phyloP scores from a whole-genome alignment of 2,329 filamentous ascomycete species.

The Colletotrichum liaoningense region DNA sequence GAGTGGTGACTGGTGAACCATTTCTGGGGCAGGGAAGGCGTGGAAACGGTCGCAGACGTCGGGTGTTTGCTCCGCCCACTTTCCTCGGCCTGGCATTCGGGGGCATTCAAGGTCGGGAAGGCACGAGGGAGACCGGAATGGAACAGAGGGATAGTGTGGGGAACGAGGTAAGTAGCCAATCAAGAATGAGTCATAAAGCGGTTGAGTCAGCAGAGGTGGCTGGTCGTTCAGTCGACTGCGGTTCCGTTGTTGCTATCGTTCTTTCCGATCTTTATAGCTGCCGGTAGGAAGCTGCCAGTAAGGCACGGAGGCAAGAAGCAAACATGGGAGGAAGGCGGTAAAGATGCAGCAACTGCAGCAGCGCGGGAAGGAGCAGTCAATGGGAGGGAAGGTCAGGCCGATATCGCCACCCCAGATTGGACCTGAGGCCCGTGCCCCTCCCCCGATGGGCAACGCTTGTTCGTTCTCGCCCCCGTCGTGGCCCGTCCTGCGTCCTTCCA shows the following conservation, averaged over 20 bases:
- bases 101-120: neutral
- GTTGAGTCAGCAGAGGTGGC: constrained; percentile 5
- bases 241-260: neutral
- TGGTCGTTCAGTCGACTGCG: neutral
- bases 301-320: too few relatives aligned
- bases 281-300: neutral
- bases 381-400: constrained; percentile 9
- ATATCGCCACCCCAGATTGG: constrained; percentile 36
- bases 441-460: constrained; percentile 20
- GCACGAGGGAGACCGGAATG: neutral
- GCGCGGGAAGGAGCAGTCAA: neutral
- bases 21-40: neutral
- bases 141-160: neutral
- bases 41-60: neutral
- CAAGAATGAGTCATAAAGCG: constrained; percentile 8
- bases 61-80: constrained; percentile 23
- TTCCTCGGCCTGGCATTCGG: neutral
- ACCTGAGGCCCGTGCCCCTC: constrained; percentile 10
- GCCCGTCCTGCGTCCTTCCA: neutral
- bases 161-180: constrained; percentile 4
- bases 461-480: neutral
- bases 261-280: neutral
- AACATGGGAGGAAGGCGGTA: neutral
- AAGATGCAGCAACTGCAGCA: constrained; percentile 5
- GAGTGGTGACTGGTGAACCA: too few relatives aligned